Conservation (phyloP, 73 alveolate species). For the Blepharisma stoltei region DNA sequence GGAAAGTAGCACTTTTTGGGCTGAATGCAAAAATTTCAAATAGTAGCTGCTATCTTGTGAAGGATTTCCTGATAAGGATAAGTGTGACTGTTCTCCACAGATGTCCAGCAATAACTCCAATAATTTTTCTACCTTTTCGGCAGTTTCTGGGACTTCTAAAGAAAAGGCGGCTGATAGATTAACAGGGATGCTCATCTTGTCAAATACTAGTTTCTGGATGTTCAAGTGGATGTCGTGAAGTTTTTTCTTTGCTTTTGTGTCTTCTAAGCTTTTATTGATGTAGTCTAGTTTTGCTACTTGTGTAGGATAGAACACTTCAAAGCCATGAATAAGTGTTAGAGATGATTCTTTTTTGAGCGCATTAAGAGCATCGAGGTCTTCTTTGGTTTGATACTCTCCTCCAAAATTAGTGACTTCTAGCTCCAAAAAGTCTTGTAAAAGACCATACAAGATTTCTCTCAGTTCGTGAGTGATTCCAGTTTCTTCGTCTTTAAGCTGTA, state of each 20-base stretch:
- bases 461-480: slow-evolving; percentile 26
- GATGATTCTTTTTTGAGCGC: slow-evolving; percentile 22
- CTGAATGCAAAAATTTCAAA: slow-evolving; percentile 15
- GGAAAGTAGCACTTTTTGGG: slow-evolving; percentile 13
- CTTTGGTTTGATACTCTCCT: neutral
- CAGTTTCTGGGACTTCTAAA: slow-evolving; percentile 13
- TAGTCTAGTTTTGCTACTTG: slow-evolving; percentile 23
- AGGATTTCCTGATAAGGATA: neutral
- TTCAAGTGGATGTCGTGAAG: neutral
- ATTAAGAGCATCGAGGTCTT: neutral
- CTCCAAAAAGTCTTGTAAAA: slow-evolving; percentile 6
- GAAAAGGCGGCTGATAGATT: slow-evolving; percentile 24
- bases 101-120: slow-evolving; percentile 5
- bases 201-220: slow-evolving; percentile 23
- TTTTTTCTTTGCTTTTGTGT: slow-evolving; percentile 23
- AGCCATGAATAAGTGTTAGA: slow-evolving; percentile 13
- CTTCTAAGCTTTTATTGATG: slow-evolving; percentile 29
- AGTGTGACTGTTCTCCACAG: neutral
- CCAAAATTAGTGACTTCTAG: neutral
- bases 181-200: slow-evolving; percentile 22
- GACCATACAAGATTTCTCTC: neutral
- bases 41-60: slow-evolving; percentile 10
- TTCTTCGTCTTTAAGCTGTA: slow-evolving; percentile 25
- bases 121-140: neutral
- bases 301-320: slow-evolving; percentile 32